Conservation (phyloP, 495 filamentous ascomycete genomes). For the Schizothecium vesticola region DNA sequence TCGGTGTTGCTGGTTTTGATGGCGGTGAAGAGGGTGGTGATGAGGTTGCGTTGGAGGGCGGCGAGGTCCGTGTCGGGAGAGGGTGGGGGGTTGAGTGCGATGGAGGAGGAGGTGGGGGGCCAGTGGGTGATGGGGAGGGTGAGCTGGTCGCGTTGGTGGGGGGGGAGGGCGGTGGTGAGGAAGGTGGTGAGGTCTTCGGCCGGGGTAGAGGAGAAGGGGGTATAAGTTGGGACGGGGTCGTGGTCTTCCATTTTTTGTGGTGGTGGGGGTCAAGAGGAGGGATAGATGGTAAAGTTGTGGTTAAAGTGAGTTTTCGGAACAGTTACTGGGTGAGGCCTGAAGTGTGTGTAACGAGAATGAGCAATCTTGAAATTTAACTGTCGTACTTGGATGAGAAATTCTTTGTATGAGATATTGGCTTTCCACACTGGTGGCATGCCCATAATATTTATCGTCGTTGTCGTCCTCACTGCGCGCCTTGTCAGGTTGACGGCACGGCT, state of each 20-base stretch:
- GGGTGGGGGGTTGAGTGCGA: background rate
- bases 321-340: background rate
- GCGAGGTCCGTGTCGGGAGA: background rate
- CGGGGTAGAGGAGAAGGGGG: background rate
- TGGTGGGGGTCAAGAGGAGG: background rate
- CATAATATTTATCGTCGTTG: background rate
- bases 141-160: background rate
- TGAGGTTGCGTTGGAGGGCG: slow-evolving; percentile 13
- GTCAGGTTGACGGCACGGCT: background rate
- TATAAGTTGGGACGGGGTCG: background rate
- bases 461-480: background rate
- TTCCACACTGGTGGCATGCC: background rate
- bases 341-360: background rate
- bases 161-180: background rate
- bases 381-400: background rate
- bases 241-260: background rate
- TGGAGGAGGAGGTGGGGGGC: background rate
- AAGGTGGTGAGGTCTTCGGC: background rate
- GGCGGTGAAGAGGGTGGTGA: slow-evolving; percentile 20
- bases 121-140: background rate
- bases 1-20: slow-evolving; percentile 17
- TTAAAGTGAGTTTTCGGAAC: background rate
- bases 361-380: background rate
- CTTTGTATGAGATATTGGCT: background rate
- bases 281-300: too few species aligned